phyloP scores from a whole-genome alignment of 1,284 basidiomycete species.

The Grifola frondosa region DNA sequence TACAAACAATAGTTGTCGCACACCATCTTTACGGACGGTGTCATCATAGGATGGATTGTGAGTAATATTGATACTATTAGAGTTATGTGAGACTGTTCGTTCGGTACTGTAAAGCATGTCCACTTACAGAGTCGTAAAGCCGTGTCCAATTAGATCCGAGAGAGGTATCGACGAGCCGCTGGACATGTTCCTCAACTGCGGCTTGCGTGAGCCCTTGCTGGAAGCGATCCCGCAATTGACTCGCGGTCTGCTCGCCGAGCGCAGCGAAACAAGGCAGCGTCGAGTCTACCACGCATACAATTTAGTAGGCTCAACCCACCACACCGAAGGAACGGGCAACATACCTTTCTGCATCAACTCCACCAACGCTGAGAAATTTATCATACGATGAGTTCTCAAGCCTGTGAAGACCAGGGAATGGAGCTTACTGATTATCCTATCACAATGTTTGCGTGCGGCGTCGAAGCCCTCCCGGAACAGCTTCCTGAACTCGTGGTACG shows the following conservation, averaged over 20 bases:
- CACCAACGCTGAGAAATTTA: constrained; percentile 65
- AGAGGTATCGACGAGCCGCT: constrained; percentile 83
- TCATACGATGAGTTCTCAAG: background rate
- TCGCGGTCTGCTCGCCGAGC: constrained; percentile 88
- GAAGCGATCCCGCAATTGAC: constrained; percentile 89
- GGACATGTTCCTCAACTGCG: constrained; percentile 86
- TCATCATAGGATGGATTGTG: constrained; percentile 71
- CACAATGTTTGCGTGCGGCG: constrained; percentile 93
- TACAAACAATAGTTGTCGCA: too few relatives aligned
- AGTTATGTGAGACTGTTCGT: constrained; percentile 5
- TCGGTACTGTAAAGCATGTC: background rate
- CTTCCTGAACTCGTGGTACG: constrained; percentile 83
- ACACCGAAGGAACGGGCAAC: constrained; percentile 7
- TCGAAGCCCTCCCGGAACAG: constrained; percentile 94
- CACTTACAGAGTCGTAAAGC: constrained; percentile 83
- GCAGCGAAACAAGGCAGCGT: constrained; percentile 90
- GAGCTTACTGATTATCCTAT: constrained; percentile 88
- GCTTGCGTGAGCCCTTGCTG: constrained; percentile 87
- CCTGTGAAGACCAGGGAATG: background rate
- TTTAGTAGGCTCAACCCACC: background rate
- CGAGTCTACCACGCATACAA: constrained; percentile 60
- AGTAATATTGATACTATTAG: constrained; percentile 76
- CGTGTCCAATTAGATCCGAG: constrained; percentile 92
- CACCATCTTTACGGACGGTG: too few relatives aligned
- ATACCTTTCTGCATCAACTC: constrained; percentile 95